phyloP scores from a whole-genome alignment of 129 eudicot genomes.

The Lonicera japonica region DNA sequence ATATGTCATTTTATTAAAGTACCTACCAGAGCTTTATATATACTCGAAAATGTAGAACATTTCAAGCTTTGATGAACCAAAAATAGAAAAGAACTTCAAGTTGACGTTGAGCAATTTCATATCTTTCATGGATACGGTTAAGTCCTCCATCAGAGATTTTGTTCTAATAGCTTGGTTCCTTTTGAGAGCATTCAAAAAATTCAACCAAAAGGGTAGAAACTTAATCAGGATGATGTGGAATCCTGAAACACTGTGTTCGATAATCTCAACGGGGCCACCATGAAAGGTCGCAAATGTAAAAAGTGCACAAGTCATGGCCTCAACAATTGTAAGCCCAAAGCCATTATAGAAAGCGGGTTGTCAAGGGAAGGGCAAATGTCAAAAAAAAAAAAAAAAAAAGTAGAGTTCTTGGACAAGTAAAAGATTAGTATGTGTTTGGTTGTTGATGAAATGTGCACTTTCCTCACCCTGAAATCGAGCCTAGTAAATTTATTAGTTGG shows the following conservation, averaged over 20 bases:
- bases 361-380: background rate
- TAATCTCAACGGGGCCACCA: conserved; percentile 43
- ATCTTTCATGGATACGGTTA: conserved; percentile 27
- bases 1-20: background rate
- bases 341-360: conserved; percentile 38
- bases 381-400: no score
- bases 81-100: background rate
- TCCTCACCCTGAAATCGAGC: no score
- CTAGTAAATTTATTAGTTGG: no score
- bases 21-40: conserved; percentile 15
- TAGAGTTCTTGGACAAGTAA: no score
- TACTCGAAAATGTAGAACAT: conserved; percentile 26
- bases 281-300: conserved; percentile 35
- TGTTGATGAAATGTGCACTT: no score
- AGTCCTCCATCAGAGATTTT: conserved; percentile 24
- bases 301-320: conserved; percentile 34
- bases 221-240: conserved; percentile 33
- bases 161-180: conserved; percentile 24
- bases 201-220: conserved; percentile 19
- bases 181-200: conserved; percentile 18
- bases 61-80: conserved; percentile 2
- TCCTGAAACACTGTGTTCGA: conserved; percentile 27
- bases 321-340: conserved; percentile 35
- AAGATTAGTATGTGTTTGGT: no score
- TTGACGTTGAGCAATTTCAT: background rate